Base-by-base conservation (phyloP, 306 rosid genomes). In the Cucurbita ficifolia region DNA sequence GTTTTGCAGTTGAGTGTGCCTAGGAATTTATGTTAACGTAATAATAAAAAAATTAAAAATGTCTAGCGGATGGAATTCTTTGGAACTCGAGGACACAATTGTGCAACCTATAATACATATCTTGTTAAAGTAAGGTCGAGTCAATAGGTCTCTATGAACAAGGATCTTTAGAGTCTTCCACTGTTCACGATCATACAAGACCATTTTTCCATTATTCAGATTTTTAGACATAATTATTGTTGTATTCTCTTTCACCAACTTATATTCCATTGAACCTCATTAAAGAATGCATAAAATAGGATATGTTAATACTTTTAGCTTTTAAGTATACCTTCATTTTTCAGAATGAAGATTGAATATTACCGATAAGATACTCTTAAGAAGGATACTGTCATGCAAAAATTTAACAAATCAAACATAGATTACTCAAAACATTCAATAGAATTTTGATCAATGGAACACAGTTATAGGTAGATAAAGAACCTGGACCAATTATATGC, bases 401-500 rank as follows among this genome's bases (percentile, higher is more conserved):
- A 46, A 12, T 50, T 4, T 19, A 50, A 70, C 14, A 49, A n/a
- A 22, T 49, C 5, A 50, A 50, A 51, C 33, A 16, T 70, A 33
- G 6, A 42, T 42, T 43, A 64, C 17, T 19, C 5, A 10, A 19
- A 21, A 9, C 33, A 29, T 14, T n/a, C 16, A 64, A 63, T n/a
- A 18, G 16, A 63, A 40, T 36, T 39, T 63, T 18, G 51, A n/a
- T 9, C 70, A 10, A 67, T 43, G 54, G 17, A 43, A 67, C 35
- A 39, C 21, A 67, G 52, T 43, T 65, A 45, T 18, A 65, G 53
- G 72, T 43, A 52, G 46, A 52, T 49, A 36, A 52, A 79, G 74
- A 78, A 94, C 98, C 98, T 94, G 86, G 97, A 94, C 98, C 98
- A 94, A 72, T 91, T 94, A 84, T 90, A 87, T 36, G 97, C 97